Base-by-base conservation (phyloP, 2,329 filamentous ascomycete genomes). In the Ophiostoma australiae region DNA sequence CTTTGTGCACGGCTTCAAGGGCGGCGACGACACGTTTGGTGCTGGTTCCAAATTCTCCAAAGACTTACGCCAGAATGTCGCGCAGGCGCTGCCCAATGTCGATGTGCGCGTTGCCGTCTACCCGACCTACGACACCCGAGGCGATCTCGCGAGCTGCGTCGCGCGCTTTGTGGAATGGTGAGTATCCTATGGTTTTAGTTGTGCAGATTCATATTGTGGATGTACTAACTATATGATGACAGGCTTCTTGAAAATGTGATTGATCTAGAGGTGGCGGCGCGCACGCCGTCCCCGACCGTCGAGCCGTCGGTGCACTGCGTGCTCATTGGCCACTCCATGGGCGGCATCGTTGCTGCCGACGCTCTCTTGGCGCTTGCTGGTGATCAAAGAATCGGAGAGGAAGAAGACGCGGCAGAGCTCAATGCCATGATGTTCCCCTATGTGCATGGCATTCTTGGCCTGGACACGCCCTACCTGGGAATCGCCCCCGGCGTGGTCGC, bases 171-270 rank as follows among this genome's bases (percentile, higher is more conserved):
- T 89, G 74, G 89, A 91, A 80, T 95, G 92, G 90, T 89, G 78
- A 73, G 81, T 78, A 27, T 31, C 27, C 27, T 3, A 31, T 31
- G 1, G 3, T 67, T 67, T 17, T 11, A 39, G 13, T 63, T 27
- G 39, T 10, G 15, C 7, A 33, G 15, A 20, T 37, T 15, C 0
- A 4, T 20, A 7, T n/a, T 39, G 8, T 13, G 4, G 27, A 39
- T 10, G 37, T 39, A 39, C 11, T 13, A 41, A 41, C 33, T 41
- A 39, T 3, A 2, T 7, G 10, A 23, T 17, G 3, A 37, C 71
- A 93, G 90, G 92, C 87, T 98, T 20, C 89, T 94, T 75, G 90
- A 97, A 78, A 92, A 92, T 76, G 92, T 98, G 76, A 97, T 98
- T 76, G 95, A 98, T 79, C 84, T 97, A 76, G 94, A 99, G 81